These are phyloP conservation scores for Raffaelea albimanens DNA, from an alignment of 2,329 filamentous ascomycete genomes.

Conservation along the genomic window DNA sequence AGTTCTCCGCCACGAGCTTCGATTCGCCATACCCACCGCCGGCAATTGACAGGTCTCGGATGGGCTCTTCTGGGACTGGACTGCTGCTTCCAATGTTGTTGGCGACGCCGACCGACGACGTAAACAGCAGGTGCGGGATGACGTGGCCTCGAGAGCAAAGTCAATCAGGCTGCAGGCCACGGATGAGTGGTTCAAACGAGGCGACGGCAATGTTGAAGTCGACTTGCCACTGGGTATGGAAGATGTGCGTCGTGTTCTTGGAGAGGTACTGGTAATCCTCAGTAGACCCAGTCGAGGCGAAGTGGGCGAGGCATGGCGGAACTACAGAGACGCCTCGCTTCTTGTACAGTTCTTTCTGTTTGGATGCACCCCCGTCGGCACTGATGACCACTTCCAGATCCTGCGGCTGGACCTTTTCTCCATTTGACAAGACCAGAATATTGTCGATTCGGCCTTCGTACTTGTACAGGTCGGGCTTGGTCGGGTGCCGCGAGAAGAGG, in stretches of 20 bases:
- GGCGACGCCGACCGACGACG: not conserved
- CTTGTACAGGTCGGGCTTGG: constrained; percentile 9
- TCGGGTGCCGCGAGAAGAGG: constrained; percentile 21
- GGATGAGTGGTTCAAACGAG: constrained; percentile 40
- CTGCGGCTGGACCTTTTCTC: constrained; percentile 20
- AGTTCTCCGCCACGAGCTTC: not conserved
- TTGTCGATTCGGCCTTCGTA: constrained; percentile 20
- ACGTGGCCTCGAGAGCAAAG: constrained; percentile 16
- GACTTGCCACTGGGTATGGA: constrained; percentile 48
- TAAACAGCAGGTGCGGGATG: not conserved
- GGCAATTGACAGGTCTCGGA: too few relatives aligned
- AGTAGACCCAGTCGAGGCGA: constrained; percentile 37
- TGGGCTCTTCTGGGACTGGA: too few relatives aligned
- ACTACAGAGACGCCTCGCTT: too few relatives aligned
- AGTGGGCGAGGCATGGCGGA: constrained; percentile 38
- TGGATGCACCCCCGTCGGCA: too few relatives aligned
- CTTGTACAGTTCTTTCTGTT: too few relatives aligned
- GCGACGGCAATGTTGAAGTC: constrained; percentile 40
- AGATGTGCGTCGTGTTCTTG: constrained; percentile 31
- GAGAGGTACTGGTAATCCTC: constrained; percentile 26
- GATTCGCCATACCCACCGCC: not conserved
- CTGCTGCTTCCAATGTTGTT: too few relatives aligned
- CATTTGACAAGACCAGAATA: constrained; percentile 22
- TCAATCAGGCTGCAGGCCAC: constrained; percentile 39
- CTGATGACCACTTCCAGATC: too few relatives aligned